Evolutionary conservation across 75 land plant genomes (phyloP).

Genomic region (Sequoiadendron giganteum): DNA sequence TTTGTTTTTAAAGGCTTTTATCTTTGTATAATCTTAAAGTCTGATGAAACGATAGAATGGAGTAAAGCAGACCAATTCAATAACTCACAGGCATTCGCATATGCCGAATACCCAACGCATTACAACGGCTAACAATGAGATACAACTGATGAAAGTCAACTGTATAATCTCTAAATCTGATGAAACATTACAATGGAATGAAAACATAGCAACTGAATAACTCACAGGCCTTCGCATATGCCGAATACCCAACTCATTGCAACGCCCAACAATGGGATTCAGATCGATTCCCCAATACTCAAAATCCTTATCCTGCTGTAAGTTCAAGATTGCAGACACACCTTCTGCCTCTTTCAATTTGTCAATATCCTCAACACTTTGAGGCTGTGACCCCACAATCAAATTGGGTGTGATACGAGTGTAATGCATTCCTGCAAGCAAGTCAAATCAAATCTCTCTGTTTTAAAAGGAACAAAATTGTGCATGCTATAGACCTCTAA

Average conservation of each 20-base stretch:
- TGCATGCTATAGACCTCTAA: background rate
- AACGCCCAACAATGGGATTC: slow-evolving; percentile 44
- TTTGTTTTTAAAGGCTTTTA: no score
- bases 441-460: background rate
- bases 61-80: background rate
- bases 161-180: background rate
- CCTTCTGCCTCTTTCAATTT: slow-evolving; percentile 57
- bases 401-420: slow-evolving; percentile 59
- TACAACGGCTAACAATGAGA: slow-evolving; percentile 31
- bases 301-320: slow-evolving; percentile 82
- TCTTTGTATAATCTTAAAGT: background rate
- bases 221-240: slow-evolving; percentile 86
- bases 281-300: slow-evolving; percentile 87
- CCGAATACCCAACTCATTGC: slow-evolving; percentile 51
- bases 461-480: background rate
- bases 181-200: background rate
- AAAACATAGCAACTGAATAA: background rate
- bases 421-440: slow-evolving; percentile 74
- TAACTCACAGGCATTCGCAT: slow-evolving; percentile 72
- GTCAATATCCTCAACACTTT: slow-evolving; percentile 65
- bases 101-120: slow-evolving; percentile 33
- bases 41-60: background rate
- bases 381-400: slow-evolving; percentile 94
- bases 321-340: slow-evolving; percentile 65
- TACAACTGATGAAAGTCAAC: slow-evolving; percentile 27